Evolutionary conservation across 257 asterid species (phyloP), one percentile per base, ranked within the genome.

Genomic region (Scutellaria baicalensis): DNA sequence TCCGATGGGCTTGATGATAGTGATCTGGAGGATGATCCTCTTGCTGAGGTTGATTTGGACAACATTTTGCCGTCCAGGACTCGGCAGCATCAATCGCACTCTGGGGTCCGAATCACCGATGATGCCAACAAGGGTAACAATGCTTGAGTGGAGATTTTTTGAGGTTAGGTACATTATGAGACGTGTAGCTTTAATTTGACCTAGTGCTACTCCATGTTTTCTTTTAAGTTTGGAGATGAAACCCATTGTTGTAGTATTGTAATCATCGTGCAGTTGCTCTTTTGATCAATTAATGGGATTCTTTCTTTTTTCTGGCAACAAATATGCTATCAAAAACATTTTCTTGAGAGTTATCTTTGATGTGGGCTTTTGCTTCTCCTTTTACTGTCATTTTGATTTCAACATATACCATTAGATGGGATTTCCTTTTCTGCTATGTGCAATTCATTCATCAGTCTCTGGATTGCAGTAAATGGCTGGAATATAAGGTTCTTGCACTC

Each of bases 41-140:
- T 84, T 18, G 79, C 80, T 6, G 89, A 84, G 79, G 79, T 84
- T 77, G 86, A 84, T 69, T 75, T 84, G 82, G 81, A 73, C 70
- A 84, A 84, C 82, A 84, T 84, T 66, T 71, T 84, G 82, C 87
- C 89, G 12, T 82, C 85, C 43, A 81, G 87, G 79, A 84, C 89
- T 44, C 76, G 89, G 78, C 76, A 64, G 71, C 55, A 79, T 50
- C 54, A 39, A 44, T 61, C 16, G 63, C 82, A 66, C 8, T 42
- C 75, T 6, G 85, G 85, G 1, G 70, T 79, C 16, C 79, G 66
- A 14, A 71, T 81, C 52, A 38, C 42, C 64, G 38, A 58, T n/a
- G 78, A 68, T 69, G 36, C 72, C 23, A 60, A 38, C 58, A 77
- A 77, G 81, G 83, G 76, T 72, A 76, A 62, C 23, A 67, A 67